Percentiles rank a stretch among this genome's conserved stretches.
Conservation (phyloP, 495 filamentous ascomycete genomes). For the Penicillium dipodomyicola region DNA sequence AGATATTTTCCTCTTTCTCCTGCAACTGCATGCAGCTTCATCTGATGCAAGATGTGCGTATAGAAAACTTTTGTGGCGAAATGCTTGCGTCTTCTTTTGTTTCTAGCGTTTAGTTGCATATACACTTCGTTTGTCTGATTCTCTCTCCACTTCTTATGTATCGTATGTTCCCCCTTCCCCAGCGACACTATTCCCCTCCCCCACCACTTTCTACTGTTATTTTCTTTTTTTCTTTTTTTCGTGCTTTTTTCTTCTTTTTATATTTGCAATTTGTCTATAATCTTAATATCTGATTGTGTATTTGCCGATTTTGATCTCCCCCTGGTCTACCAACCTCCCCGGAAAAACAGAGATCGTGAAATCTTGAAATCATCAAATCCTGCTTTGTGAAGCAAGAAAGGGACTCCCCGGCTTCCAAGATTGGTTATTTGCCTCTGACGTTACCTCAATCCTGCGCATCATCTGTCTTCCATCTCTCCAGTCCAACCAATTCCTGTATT, state of each 20-base stretch:
- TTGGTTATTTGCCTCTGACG: conserved; percentile 8
- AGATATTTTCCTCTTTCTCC: background rate
- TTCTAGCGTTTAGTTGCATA: conserved; percentile 12
- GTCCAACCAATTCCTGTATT: conserved; percentile 24
- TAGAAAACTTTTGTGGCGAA: background rate
- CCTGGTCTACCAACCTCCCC: background rate
- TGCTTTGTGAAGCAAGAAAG: conserved; percentile 13
- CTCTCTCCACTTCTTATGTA: conserved; percentile 9
- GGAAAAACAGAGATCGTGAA: background rate
- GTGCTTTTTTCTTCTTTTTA: conserved; percentile 9
- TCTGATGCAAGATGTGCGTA: background rate
- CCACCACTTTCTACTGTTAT: background rate
- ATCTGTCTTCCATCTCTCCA: conserved; percentile 11
- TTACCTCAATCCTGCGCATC: conserved; percentile 8
- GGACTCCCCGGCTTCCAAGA: background rate
- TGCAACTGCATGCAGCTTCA: conserved; percentile 10
- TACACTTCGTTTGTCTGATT: conserved; percentile 4
- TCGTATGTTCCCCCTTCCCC: conserved; percentile 3
- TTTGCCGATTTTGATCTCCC: conserved; percentile 1
- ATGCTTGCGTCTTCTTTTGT: conserved; percentile 7
- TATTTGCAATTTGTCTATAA: conserved; percentile 14
- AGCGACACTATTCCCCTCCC: background rate
- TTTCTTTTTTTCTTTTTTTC: conserved; percentile 1
- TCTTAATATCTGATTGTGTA: conserved; percentile 11
- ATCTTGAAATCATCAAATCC: conserved; percentile 3